Evolutionary conservation across 257 asterid species (phyloP).

Genomic region (Echites panduratus): DNA sequence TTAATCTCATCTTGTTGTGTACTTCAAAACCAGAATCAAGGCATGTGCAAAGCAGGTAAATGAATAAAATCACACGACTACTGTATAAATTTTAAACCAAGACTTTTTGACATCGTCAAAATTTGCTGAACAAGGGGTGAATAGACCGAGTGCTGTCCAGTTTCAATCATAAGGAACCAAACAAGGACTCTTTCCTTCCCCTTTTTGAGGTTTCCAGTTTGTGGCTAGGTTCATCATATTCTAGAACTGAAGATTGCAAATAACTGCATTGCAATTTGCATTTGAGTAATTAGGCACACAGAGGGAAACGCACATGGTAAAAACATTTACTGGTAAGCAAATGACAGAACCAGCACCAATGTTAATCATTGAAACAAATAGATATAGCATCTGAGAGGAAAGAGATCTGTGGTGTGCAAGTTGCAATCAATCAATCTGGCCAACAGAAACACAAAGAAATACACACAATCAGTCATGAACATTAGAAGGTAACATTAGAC

Average conservation of each 20-base stretch:
- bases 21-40: not conserved
- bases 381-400: not conserved
- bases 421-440: not conserved
- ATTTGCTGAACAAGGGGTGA: not conserved
- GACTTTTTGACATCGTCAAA: not conserved
- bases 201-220: not conserved
- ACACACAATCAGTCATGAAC: not conserved
- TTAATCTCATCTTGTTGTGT: not conserved
- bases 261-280: not conserved
- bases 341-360: not conserved
- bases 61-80: not conserved
- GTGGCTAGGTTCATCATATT: not conserved
- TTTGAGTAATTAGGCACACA: not conserved
- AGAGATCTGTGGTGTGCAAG: not conserved
- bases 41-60: not conserved
- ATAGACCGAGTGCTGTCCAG: not conserved
- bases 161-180: not conserved
- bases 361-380: not conserved
- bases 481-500: not conserved
- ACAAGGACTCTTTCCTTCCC: not conserved
- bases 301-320: not conserved
- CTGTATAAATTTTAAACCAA: not conserved
- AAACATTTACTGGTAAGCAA: not conserved
- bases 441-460: not conserved
- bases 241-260: not conserved